Evolutionary conservation across 176 grass and related monocot genomes (phyloP).

Genomic region (Musa schizocarpa): DNA sequence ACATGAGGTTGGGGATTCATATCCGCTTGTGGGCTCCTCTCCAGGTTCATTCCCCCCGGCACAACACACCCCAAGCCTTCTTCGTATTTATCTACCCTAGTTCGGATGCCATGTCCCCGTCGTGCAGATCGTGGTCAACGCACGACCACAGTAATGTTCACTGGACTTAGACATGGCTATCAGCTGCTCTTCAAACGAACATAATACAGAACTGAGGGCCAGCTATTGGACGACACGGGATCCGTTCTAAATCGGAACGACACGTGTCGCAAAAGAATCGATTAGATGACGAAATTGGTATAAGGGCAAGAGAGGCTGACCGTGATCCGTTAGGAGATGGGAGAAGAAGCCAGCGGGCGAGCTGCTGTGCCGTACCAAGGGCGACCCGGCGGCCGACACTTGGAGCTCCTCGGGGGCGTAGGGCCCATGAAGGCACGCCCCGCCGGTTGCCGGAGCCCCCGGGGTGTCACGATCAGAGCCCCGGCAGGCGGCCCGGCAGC

Average conservation of each 20-base stretch:
- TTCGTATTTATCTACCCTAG: neutral
- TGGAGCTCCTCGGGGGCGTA: neutral
- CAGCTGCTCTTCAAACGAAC: neutral
- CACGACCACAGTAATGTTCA: neutral
- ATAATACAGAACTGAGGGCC: neutral
- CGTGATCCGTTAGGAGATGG: slow-evolving; percentile 28
- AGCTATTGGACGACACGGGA: neutral
- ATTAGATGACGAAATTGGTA: neutral
- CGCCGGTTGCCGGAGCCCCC: slow-evolving; percentile 10
- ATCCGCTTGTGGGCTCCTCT: neutral
- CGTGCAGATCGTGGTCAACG: neutral
- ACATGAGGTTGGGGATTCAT: neutral
- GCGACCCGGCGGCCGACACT: neutral
- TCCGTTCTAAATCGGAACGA: neutral
- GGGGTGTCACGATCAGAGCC: neutral
- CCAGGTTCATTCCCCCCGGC: neutral
- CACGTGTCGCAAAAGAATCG: neutral
- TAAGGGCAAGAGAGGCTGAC: neutral
- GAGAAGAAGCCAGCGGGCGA: slow-evolving; percentile 27
- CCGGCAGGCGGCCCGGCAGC: neutral
- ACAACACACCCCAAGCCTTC: neutral
- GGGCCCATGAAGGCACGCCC: slow-evolving; percentile 1
- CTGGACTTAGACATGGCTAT: neutral
- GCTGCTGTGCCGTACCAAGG: slow-evolving; percentile 24
- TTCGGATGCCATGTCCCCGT: neutral